Percentiles rank a stretch among this genome's conserved stretches.
These are phyloP conservation scores for Aspergillus phoenicis DNA, from an alignment of 2,329 filamentous ascomycete genomes.

Conservation along the genomic window DNA sequence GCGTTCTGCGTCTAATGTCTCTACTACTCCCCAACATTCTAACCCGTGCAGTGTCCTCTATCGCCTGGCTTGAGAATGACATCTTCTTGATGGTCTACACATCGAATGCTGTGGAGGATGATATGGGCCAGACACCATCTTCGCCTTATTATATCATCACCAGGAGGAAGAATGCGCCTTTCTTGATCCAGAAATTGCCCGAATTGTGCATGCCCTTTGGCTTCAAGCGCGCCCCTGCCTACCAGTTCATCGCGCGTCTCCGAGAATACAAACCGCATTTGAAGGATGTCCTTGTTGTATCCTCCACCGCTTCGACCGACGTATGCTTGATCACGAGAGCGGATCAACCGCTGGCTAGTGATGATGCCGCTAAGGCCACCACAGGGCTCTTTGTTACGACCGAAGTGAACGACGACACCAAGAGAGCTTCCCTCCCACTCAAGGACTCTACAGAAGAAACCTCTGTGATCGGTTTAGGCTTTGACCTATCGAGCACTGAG, in stretches of 20 bases:
- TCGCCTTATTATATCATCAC: slow-evolving; percentile 81
- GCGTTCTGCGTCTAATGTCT: slow-evolving; percentile 35
- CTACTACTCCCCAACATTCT: slow-evolving; percentile 1
- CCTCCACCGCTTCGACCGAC: slow-evolving; percentile 78
- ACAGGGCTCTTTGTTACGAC: slow-evolving; percentile 67
- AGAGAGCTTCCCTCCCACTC: slow-evolving; percentile 81
- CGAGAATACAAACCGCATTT: slow-evolving; percentile 79
- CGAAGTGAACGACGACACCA: slow-evolving; percentile 63
- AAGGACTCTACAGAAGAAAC: slow-evolving; percentile 68
- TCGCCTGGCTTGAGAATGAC: slow-evolving; percentile 87
- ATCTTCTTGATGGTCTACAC: slow-evolving; percentile 81
- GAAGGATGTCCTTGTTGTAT: slow-evolving; percentile 77
- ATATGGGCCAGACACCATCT: slow-evolving; percentile 55
- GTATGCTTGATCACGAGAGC: slow-evolving; percentile 77
- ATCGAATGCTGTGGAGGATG: slow-evolving; percentile 56
- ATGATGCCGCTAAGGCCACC: slow-evolving; percentile 61
- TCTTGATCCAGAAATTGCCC: slow-evolving; percentile 72
- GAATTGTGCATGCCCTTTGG: slow-evolving; percentile 76
- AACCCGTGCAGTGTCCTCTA: slow-evolving; percentile 64
- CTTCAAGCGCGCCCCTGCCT: slow-evolving; percentile 65
- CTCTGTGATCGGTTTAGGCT: slow-evolving; percentile 72
- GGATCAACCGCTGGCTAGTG: slow-evolving; percentile 65
- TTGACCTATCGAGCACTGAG: slow-evolving; percentile 83
- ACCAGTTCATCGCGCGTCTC: slow-evolving; percentile 76
- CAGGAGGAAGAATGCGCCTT: slow-evolving; percentile 62